phyloP scores from a whole-genome alignment of 148 eudicot species.

The Linanthus parryae region DNA sequence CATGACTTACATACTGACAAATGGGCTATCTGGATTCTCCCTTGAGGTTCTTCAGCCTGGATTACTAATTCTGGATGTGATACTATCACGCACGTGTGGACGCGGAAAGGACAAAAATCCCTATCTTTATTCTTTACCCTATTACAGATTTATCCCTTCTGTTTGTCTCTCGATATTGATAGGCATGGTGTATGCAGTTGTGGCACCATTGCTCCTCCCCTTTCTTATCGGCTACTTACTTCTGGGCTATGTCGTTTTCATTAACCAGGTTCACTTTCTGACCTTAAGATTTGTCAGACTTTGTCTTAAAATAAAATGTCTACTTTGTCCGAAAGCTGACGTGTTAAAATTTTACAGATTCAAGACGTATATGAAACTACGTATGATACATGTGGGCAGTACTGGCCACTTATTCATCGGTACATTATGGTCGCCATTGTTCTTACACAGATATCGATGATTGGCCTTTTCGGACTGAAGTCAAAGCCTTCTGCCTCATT shows the following conservation, averaged over 20 bases:
- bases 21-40: conserved; percentile 85
- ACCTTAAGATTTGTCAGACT: too few species aligned
- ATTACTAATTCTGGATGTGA: conserved; percentile 54
- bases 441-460: conserved; percentile 84
- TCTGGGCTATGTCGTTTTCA: conserved; percentile 75
- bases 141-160: conserved; percentile 64
- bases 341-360: conserved; percentile 45
- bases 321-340: too few species aligned
- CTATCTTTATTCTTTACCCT: conserved; percentile 70
- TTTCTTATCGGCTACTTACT: conserved; percentile 79
- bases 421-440: conserved; percentile 64
- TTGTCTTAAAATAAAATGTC: too few species aligned
- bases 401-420: conserved; percentile 83
- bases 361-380: conserved; percentile 71
- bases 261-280: conserved; percentile 62
- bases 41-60: conserved; percentile 86
- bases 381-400: conserved; percentile 86
- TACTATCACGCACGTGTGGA: conserved; percentile 44
- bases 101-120: conserved; percentile 61
- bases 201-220: conserved; percentile 86
- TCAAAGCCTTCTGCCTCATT: conserved; percentile 79
- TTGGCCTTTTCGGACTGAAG: conserved; percentile 90
- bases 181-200: conserved; percentile 81
- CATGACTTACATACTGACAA: conserved; percentile 84
- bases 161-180: conserved; percentile 60